Percentiles rank a stretch among this genome's conserved stretches.
Conservation (phyloP, 1,284 basidiomycete genomes). For the Porphyrellus sp. region DNA sequence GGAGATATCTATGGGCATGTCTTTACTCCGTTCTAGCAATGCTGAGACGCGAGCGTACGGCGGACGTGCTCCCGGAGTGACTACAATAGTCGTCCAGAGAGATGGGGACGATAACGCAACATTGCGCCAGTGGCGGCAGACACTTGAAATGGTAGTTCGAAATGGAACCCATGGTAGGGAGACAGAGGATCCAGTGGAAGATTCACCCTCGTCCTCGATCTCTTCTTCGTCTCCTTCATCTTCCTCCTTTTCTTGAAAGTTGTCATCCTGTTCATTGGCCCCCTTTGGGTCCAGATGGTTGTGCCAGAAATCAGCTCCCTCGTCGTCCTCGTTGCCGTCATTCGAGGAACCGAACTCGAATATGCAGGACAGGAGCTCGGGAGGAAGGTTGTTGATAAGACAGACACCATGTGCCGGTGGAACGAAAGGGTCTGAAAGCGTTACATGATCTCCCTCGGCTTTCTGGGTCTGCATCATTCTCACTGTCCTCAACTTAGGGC, state of each 20-base stretch:
- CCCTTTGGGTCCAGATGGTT: background rate
- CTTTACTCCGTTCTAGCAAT: conserved; percentile 28
- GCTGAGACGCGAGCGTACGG: conserved; percentile 17
- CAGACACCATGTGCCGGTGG: conserved; percentile 22
- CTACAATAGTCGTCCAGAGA: conserved; percentile 28
- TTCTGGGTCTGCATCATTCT: conserved; percentile 1
- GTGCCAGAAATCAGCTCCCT: background rate
- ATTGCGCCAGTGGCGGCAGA: conserved; percentile 32
- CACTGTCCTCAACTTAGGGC: conserved; percentile 2
- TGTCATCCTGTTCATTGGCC: too few species aligned
- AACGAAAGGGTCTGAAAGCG: conserved; percentile 14
- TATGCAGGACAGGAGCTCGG: conserved; percentile 29
- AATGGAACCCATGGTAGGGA: conserved; percentile 8
- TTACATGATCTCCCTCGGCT: background rate
- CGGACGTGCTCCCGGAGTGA: conserved; percentile 6
- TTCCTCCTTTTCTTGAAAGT: background rate
- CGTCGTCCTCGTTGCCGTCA: background rate
- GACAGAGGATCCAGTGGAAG: background rate
- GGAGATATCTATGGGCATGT: conserved; percentile 25
- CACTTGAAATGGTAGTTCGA: conserved; percentile 18
- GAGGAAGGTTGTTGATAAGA: conserved; percentile 25
- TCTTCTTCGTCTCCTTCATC: background rate
- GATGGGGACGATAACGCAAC: conserved; percentile 30
- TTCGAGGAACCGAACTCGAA: conserved; percentile 22
- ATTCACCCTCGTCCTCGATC: background rate